Conservation (phyloP, 306 rosid species). For the Trifolium subterraneum region DNA sequence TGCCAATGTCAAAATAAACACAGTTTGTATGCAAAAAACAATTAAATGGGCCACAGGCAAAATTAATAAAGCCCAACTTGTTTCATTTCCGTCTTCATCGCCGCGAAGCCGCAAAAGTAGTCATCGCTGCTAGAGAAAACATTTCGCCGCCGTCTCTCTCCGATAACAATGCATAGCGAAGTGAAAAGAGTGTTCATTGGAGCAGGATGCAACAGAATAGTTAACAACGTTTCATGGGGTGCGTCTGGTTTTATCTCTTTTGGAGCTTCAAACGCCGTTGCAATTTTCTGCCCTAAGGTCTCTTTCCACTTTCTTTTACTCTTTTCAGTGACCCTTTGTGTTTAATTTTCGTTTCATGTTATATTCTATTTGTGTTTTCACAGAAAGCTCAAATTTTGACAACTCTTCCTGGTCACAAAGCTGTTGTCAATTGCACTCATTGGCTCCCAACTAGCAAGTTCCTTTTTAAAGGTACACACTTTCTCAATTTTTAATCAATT, state of each 20-base stretch:
- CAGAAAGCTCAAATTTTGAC: constrained; percentile 92
- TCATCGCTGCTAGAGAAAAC: too few relatives aligned
- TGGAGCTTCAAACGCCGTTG: constrained; percentile 91
- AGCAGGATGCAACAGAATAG: constrained; percentile 91
- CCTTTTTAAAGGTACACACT: constrained; percentile 65
- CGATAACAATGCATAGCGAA: constrained; percentile 48
- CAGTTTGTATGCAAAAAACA: too few relatives aligned
- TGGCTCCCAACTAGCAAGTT: constrained; percentile 88
- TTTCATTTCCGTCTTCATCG: background rate
- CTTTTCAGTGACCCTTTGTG: background rate
- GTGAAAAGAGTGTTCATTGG: constrained; percentile 77
- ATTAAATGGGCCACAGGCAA: too few relatives aligned
- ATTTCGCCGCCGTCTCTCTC: constrained; percentile 37
- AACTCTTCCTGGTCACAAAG: constrained; percentile 87
- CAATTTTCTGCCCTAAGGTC: constrained; percentile 86
- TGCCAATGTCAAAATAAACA: too few relatives aligned
- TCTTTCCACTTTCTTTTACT: constrained; percentile 1
- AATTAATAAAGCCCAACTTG: too few relatives aligned
- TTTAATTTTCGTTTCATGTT: background rate
- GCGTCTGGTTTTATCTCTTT: constrained; percentile 86
- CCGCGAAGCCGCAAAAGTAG: too few relatives aligned
- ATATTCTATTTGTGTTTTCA: constrained; percentile 25
- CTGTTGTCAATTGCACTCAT: constrained; percentile 89
- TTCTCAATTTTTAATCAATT: constrained; percentile 7
- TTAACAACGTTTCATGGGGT: constrained; percentile 92